Evolutionary conservation across 495 filamentous ascomycete species (phyloP), one percentile per base, ranked within the genome.

Genomic region (Cudoniella acicularis): DNA sequence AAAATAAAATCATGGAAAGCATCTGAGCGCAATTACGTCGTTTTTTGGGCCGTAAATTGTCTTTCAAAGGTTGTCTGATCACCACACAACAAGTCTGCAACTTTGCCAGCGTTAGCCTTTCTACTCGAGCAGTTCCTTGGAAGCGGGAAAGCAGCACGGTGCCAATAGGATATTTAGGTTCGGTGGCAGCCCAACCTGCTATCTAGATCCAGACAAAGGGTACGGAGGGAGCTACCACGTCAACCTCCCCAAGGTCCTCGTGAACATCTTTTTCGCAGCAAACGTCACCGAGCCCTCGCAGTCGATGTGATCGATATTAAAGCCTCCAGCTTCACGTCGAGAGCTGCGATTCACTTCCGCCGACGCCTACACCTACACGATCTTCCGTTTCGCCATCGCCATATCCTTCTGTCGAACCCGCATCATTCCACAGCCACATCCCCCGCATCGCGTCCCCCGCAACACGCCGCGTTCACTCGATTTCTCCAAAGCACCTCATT

Each of bases 271-370:
- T 36, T 36, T 36, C 30, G 30, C 13, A 36, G 13, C 30, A 36
- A 36, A 36, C 30, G 13, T 13, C 30, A 4, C 13, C 30, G 13
- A 36, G 6, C 30, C 30, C 30, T 47, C 36, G 52, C 43, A 42
- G 52, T 27, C 10, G 20, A 47, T 55, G 52, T 55, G 20, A 55
- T 47, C 42, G 52, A 16, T 55, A 47, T 1, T 47, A 55, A 55
- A 55, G 52, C 52, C 23, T 16, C 27, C 50, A 53, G 50, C 50
- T 55, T 55, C 20, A 47, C 17, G 8, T 47, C 43, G 43, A 47
- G 13, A 17, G 20, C 13, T 17, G 20, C 6, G 4, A 17, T 21
- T 21, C 43, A 47, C 43, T 17, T 47, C 16, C 52, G 41, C 16
- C 42, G 40, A 47, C 13, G 18, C 10, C 51, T 43, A n/a, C 4